Conservation (phyloP, 179 eudicot species). For the Monotropa hypopitys region DNA sequence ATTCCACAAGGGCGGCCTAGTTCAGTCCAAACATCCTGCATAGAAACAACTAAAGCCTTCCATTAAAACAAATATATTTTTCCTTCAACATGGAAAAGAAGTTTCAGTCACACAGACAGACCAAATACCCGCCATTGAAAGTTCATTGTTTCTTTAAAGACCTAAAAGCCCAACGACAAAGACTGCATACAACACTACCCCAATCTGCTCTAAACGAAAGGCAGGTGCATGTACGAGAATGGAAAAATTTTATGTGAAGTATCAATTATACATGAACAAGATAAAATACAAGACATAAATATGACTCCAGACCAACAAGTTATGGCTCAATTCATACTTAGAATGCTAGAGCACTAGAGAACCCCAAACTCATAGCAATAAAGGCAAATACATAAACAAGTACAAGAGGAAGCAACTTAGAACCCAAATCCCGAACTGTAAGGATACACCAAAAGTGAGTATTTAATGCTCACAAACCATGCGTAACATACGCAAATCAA, state of each 20-base stretch:
- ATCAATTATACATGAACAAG: too few species aligned
- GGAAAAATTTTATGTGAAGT: background rate
- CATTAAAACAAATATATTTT: background rate
- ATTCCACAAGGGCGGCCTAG: slow-evolving; percentile 91
- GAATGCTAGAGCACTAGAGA: background rate
- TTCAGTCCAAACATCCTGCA: slow-evolving; percentile 94
- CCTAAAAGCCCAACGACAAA: background rate
- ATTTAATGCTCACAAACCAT: background rate
- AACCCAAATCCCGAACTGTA: background rate
- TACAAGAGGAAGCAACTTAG: background rate
- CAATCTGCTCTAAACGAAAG: background rate
- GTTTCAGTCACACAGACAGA: background rate
- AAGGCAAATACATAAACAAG: background rate
- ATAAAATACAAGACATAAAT: background rate
- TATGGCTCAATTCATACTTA: background rate
- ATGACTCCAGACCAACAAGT: background rate
- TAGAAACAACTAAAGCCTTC: background rate
- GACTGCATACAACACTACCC: background rate
- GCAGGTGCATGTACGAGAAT: background rate
- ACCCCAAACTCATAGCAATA: background rate
- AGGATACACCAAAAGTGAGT: background rate
- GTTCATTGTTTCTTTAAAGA: background rate
- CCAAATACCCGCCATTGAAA: background rate
- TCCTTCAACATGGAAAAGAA: background rate
- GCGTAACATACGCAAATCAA: too few species aligned